Conservation (phyloP, 805 yeast species). For the Lipomyces yamanashiensis region DNA sequence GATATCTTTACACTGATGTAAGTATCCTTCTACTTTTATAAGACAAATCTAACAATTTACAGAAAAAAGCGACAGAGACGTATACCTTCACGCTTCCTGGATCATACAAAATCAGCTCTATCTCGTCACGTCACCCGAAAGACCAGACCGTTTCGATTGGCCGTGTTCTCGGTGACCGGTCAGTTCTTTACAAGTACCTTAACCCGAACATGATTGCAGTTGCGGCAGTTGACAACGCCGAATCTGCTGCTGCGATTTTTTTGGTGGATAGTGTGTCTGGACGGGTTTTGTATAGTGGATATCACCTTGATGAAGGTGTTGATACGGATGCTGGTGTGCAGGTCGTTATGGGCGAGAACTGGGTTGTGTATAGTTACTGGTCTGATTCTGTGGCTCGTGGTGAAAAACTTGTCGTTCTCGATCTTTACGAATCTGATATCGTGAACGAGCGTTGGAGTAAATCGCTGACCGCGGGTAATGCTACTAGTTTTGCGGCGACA, state of each 20-base stretch:
- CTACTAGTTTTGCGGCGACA: constrained; percentile 47
- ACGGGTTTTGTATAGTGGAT: constrained; percentile 53
- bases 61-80: constrained; percentile 41
- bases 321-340: constrained; percentile 53
- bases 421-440: constrained; percentile 70
- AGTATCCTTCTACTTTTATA: background rate
- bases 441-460: constrained; percentile 53
- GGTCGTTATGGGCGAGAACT: constrained; percentile 77
- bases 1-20: constrained; percentile 29
- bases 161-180: constrained; percentile 65
- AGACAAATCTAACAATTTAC: background rate
- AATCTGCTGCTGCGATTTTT: constrained; percentile 51
- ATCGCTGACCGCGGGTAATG: constrained; percentile 4
- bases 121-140: constrained; percentile 49
- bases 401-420: constrained; percentile 69
- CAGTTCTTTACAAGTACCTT: constrained; percentile 81
- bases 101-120: constrained; percentile 50
- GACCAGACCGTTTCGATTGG: constrained; percentile 65
- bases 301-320: constrained; percentile 50
- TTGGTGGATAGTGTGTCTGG: constrained; percentile 77
- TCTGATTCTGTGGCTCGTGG: constrained; percentile 49
- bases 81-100: constrained; percentile 48
- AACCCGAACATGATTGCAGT: constrained; percentile 68
- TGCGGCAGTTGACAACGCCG: constrained; percentile 49
- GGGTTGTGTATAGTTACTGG: constrained; percentile 72